phyloP scores from a whole-genome alignment of 2,329 filamentous ascomycete species.

The Paecilomyces niveus region DNA sequence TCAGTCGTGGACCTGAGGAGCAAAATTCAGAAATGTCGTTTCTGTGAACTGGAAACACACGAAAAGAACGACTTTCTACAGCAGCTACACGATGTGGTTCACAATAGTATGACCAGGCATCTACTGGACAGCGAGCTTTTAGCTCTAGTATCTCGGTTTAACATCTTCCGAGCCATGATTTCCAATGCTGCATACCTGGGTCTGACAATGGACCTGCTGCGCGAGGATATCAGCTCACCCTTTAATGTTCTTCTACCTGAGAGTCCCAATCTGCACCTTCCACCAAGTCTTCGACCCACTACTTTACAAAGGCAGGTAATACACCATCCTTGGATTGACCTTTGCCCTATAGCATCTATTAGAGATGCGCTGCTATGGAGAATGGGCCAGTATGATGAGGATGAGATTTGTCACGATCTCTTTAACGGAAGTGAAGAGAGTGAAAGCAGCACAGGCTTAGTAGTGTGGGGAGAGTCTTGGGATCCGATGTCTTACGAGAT shows the following conservation, averaged over 20 bases:
- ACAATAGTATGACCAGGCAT: not conserved
- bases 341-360: constrained; percentile 30
- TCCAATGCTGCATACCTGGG: constrained; percentile 13
- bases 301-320: constrained; percentile 21
- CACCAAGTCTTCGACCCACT: constrained; percentile 24
- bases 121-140: constrained; percentile 11
- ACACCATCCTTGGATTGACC: constrained; percentile 30
- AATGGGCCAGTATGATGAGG: constrained; percentile 20
- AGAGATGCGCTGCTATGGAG: constrained; percentile 26
- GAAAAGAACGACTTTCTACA: not conserved
- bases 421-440: constrained; percentile 5
- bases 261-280: constrained; percentile 4
- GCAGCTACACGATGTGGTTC: not conserved
- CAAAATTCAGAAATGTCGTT: not conserved
- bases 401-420: constrained; percentile 27
- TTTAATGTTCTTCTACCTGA: not conserved
- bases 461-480: constrained; percentile 31
- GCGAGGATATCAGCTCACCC: not conserved
- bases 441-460: not conserved
- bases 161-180: constrained; percentile 14
- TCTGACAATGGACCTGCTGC: constrained; percentile 1
- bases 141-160: constrained; percentile 15
- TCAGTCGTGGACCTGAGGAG: not conserved
- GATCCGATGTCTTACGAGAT: constrained; percentile 26
- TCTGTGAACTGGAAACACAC: not conserved